These are phyloP conservation scores for Malassezia psittaci DNA, from an alignment of 1,284 basidiomycete species.

Conservation along the genomic window DNA sequence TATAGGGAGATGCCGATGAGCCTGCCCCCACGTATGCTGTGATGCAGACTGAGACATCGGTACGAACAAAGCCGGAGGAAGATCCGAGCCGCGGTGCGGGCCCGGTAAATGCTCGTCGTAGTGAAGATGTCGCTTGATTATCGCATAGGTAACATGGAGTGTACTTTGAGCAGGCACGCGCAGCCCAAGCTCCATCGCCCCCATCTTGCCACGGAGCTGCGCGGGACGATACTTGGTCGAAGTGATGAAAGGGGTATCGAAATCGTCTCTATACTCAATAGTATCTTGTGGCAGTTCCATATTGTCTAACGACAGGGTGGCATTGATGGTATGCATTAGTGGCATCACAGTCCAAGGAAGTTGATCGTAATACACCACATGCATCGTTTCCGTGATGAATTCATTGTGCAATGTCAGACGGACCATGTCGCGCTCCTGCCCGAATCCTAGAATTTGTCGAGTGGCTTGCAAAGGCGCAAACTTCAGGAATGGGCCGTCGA, in stretches of 20 bases:
- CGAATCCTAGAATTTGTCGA: conserved; percentile 63
- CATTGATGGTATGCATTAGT: conserved; percentile 68
- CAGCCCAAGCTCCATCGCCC: conserved; percentile 57
- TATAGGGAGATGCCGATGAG: neutral
- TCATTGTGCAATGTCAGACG: conserved; percentile 63
- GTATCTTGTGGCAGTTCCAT: conserved; percentile 16
- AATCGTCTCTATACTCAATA: conserved; percentile 25
- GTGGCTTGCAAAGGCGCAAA: conserved; percentile 54
- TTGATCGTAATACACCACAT: conserved; percentile 71
- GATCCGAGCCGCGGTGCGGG: conserved; percentile 84
- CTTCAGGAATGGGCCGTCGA: neutral
- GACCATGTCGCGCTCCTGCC: conserved; percentile 67
- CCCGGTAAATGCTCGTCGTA: conserved; percentile 95
- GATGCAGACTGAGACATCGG: conserved; percentile 5
- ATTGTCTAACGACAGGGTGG: conserved; percentile 32
- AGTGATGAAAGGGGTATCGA: conserved; percentile 20
- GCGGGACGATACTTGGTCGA: conserved; percentile 25
- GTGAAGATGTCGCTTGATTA: conserved; percentile 73
- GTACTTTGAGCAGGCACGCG: conserved; percentile 57
- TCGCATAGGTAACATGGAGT: conserved; percentile 61
- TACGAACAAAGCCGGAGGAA: conserved; percentile 58
- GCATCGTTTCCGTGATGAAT: conserved; percentile 49
- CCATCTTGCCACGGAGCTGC: conserved; percentile 15
- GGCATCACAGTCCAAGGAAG: conserved; percentile 87
- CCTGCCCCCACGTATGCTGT: neutral